These are phyloP conservation scores for Lactuca saligna DNA, from an alignment of 129 eudicot genomes.

Conservation along the genomic window DNA sequence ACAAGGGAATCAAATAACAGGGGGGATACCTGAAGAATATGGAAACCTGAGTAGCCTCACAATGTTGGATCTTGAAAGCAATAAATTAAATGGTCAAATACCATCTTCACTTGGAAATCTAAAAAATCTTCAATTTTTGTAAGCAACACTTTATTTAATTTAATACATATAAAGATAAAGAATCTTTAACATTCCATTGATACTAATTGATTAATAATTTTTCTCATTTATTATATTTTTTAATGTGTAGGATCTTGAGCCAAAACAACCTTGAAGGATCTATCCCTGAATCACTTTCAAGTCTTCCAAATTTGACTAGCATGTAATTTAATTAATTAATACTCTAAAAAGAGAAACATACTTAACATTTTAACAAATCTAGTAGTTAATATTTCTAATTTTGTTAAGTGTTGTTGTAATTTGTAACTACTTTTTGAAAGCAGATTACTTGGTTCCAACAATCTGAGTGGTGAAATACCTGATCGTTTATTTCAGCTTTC, in stretches of 20 bases:
- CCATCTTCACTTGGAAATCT: constrained; percentile 92
- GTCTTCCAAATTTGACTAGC: constrained; percentile 64
- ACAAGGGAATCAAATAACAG: constrained; percentile 85
- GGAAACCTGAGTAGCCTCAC: constrained; percentile 81
- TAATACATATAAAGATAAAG: background rate
- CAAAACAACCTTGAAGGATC: constrained; percentile 82
- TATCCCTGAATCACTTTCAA: constrained; percentile 75
- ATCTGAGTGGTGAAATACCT: constrained; percentile 74
- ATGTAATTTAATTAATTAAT: constrained; percentile 65
- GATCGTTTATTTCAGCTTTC: constrained; percentile 67
- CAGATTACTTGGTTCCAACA: constrained; percentile 85
- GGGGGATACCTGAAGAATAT: constrained; percentile 77
- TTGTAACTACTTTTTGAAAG: constrained; percentile 17
- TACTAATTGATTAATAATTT: background rate
- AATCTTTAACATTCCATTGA: constrained; percentile 4
- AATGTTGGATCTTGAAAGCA: constrained; percentile 74
- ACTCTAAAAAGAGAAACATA: background rate
- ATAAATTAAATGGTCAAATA: constrained; percentile 77
- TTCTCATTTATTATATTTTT: background rate
- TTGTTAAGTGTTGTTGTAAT: constrained; percentile 16
- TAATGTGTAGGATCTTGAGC: constrained; percentile 62
- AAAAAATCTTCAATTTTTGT: constrained; percentile 70
- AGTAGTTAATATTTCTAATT: background rate
- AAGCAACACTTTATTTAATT: constrained; percentile 29
- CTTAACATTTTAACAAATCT: too few species aligned